Evolutionary conservation across 305 asterid genomes (phyloP).

Genomic region (Andrographis paniculata): DNA sequence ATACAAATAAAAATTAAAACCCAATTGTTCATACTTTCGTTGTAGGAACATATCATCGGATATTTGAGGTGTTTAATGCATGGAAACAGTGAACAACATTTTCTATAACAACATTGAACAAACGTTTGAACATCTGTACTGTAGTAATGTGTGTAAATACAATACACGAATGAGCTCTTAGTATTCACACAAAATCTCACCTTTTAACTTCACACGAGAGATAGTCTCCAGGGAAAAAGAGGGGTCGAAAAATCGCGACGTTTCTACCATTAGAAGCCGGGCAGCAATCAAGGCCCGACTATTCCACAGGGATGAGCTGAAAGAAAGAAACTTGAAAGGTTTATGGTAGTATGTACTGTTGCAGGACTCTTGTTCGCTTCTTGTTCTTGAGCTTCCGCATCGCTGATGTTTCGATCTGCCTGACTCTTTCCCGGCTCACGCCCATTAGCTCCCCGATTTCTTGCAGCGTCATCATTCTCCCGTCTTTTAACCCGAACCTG

Average conservation of each 20-base stretch:
- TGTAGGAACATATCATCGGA: too few species aligned
- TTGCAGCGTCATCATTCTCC: slow-evolving; percentile 79
- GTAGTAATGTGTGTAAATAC: too few species aligned
- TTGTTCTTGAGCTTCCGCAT: slow-evolving; percentile 90
- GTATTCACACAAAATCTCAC: too few species aligned
- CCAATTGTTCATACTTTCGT: not conserved
- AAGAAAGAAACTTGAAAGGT: not conserved
- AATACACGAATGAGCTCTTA: too few species aligned
- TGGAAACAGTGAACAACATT: too few species aligned
- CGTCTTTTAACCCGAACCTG: slow-evolving; percentile 85
- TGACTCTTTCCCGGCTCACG: slow-evolving; percentile 85
- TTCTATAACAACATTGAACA: too few species aligned
- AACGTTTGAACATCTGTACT: too few species aligned
- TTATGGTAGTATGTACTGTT: slow-evolving; percentile 40
- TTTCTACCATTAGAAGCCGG: not conserved
- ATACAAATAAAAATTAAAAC: too few species aligned
- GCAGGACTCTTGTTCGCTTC: slow-evolving; percentile 65
- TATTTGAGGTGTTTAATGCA: too few species aligned
- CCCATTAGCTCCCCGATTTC: slow-evolving; percentile 91
- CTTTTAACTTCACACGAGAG: too few species aligned
- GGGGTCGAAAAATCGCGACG: too few species aligned
- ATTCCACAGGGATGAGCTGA: not conserved
- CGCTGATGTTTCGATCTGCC: slow-evolving; percentile 80
- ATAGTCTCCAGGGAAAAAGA: too few species aligned
- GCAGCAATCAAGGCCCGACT: not conserved